Evolutionary conservation across 202 grass and related monocot species (phyloP).

Genomic region (Schoenoplectus tabernaemontani): DNA sequence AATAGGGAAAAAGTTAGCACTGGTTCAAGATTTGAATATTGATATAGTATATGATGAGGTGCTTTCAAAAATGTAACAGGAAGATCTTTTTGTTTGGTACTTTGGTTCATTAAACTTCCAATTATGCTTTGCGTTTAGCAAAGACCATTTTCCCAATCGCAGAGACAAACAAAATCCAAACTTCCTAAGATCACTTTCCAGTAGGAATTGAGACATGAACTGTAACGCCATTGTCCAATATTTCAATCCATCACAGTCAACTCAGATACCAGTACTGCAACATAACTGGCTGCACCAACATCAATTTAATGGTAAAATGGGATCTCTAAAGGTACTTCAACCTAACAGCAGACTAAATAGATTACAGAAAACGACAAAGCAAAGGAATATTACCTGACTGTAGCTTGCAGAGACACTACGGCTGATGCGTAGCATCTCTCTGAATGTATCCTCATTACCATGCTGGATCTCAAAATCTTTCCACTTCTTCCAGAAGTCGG

Average conservation of each 20-base stretch:
- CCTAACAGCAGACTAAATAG: neutral
- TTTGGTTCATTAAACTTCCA: neutral
- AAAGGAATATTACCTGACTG: slow-evolving; percentile 51
- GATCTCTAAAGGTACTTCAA: neutral
- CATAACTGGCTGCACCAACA: neutral
- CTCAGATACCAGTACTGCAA: neutral
- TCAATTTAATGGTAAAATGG: neutral
- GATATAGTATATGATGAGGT: neutral
- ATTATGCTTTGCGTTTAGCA: neutral
- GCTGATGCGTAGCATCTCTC: slow-evolving; percentile 90
- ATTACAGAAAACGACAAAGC: neutral
- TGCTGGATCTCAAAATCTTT: slow-evolving; percentile 97
- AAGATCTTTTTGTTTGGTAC: neutral
- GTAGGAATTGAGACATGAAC: neutral
- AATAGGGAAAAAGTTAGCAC: neutral
- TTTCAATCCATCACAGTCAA: neutral
- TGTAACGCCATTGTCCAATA: neutral
- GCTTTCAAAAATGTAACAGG: neutral
- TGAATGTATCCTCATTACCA: slow-evolving; percentile 89
- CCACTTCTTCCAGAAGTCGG: slow-evolving; percentile 93
- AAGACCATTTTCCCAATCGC: neutral
- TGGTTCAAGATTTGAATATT: slow-evolving; percentile 10
- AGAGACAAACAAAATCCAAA: neutral
- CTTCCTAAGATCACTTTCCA: neutral
- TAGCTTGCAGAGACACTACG: slow-evolving; percentile 75